Base-by-base conservation (phyloP, 2,329 filamentous ascomycete genomes). In the Neopestalotiopsis sp. region DNA sequence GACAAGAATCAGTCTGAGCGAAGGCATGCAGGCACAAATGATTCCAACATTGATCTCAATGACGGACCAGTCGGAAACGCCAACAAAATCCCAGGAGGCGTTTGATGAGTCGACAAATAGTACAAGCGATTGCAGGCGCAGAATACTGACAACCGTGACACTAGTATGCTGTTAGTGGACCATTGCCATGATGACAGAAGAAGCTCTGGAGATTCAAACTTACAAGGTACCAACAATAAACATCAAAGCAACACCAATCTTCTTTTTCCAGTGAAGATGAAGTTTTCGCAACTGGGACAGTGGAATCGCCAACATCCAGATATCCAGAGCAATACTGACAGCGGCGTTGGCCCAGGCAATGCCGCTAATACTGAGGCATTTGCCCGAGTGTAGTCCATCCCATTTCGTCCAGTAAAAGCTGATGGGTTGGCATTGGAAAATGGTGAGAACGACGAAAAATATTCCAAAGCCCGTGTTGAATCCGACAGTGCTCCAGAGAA, bases 211-310 rank as follows among this genome's bases (percentile, higher is more conserved):
- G 71, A 0, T 17, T 20, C 20, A 17, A 14, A 61, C 68, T 69
- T 74, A 78, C 59, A 86, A 76, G 70, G 86, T 83, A 72, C 79
- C 79, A 0, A 84, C 10, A 69, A 86, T 84, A 24, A 85, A 72
- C 2, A 74, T 74, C 10, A 86, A 61, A 84, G 65, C 73, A 2
- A 85, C 80, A 62, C 82, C 79, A 9, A 83, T n/a, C 77, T 85
- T 87, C 76, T 85, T 85, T 76, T 83, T 84, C 76, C 79, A 82
- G 67, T 81, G 79, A 61, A 86, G 71, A 4, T 81, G 78, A 32
- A 86, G 76, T 1, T 73, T 61, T 42, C 76, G 69, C 4, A 87
- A 71, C 69, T 84, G 81, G 9, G 79, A 80, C 14, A 86, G 77
- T 0, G 84, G 83, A 4, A 85, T 74, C 3, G 74, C 75, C 58